These are phyloP conservation scores for Nigrospora sphaerica DNA, from an alignment of 2,329 filamentous ascomycete species.

Conservation along the genomic window DNA sequence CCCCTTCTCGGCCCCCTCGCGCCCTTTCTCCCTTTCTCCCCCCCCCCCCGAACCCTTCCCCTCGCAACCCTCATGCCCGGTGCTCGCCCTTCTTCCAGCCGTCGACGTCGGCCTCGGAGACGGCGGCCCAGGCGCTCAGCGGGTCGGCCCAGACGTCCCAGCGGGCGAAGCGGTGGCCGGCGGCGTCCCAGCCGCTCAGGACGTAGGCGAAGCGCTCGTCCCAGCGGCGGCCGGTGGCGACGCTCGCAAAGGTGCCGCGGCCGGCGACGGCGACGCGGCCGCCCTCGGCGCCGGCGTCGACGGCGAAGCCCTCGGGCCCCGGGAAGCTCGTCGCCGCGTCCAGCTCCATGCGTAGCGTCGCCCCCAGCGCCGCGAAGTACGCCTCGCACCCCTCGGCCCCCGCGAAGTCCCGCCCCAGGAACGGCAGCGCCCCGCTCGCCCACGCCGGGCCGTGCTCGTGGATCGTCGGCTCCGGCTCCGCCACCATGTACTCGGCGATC, in stretches of 20 bases:
- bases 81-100: conserved; percentile 6
- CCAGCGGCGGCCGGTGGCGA: conserved; percentile 5
- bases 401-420: conserved; percentile 4
- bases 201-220: conserved; percentile 7
- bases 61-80: neutral
- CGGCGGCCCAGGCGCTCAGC: conserved; percentile 6
- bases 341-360: conserved; percentile 5
- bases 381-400: conserved; percentile 1
- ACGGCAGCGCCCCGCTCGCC: conserved; percentile 1
- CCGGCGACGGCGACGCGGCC: conserved; percentile 4
- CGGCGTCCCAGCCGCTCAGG: conserved; percentile 5
- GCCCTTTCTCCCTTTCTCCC: too few relatives aligned
- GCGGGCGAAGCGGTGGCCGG: neutral
- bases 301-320: conserved; percentile 3
- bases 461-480: conserved; percentile 4
- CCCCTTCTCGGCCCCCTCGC: too few relatives aligned
- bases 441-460: conserved; percentile 5
- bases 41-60: too few relatives aligned
- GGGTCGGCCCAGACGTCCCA: conserved; percentile 8
- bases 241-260: conserved; percentile 5
- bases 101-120: conserved; percentile 3
- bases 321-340: conserved; percentile 4
- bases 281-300: conserved; percentile 1
- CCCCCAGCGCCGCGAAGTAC: conserved; percentile 4
- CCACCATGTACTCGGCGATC: conserved; percentile 5